These are phyloP conservation scores for Rhexocercosporidium sp. DNA, from an alignment of 2,329 filamentous ascomycete genomes.

Conservation along the genomic window DNA sequence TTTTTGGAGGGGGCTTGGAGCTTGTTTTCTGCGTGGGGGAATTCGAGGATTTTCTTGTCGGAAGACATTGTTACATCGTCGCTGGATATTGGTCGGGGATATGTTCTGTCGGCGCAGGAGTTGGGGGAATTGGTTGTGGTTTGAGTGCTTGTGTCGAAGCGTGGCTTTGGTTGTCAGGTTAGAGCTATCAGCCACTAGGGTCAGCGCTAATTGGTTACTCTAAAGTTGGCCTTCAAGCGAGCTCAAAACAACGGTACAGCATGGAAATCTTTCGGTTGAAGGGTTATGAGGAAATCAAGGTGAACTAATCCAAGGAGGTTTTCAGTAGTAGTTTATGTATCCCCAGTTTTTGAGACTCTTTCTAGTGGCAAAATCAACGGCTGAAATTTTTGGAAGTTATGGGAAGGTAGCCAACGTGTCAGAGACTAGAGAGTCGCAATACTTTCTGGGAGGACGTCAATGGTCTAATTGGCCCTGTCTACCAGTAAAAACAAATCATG, in stretches of 20 bases:
- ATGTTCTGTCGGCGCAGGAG: not conserved
- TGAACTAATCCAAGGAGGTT: not conserved
- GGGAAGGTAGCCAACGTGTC: not conserved
- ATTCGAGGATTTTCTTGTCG: slow-evolving; percentile 47
- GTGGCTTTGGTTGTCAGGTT: not conserved
- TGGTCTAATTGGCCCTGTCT: not conserved
- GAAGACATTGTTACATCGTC: slow-evolving; percentile 26
- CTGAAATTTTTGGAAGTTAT: not conserved
- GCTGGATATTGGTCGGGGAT: not conserved
- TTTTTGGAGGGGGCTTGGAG: slow-evolving; percentile 81
- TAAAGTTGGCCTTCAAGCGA: not conserved
- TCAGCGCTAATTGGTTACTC: not conserved
- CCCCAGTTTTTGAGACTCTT: too few species aligned
- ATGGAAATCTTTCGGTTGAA: too few species aligned
- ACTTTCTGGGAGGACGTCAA: not conserved
- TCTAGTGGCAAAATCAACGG: not conserved
- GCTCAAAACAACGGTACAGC: slow-evolving; percentile 6
- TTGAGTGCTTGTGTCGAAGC: not conserved
- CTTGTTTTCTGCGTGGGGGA: slow-evolving; percentile 78
- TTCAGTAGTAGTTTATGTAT: too few species aligned
- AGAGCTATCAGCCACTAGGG: not conserved
- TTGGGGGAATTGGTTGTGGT: not conserved
- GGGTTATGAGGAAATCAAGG: not conserved
- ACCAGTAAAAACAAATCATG: too few species aligned
- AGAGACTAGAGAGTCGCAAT: not conserved